Evolutionary conservation across 1,139 yeast species (phyloP), one percentile per base, ranked within the genome.

Genomic region (Lodderomyces metapsilosis): DNA sequence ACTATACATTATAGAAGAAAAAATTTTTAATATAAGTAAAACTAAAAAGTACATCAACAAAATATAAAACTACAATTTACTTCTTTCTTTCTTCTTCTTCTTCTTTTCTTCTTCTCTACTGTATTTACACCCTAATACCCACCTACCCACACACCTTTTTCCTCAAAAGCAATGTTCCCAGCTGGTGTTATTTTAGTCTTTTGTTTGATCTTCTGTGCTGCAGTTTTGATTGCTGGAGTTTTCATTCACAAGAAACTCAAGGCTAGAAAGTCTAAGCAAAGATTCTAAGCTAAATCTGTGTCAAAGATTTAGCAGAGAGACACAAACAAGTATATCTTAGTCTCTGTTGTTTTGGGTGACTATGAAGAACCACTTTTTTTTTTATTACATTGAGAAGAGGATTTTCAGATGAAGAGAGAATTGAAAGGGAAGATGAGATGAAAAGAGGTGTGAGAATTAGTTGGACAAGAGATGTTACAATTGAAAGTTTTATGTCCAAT

Each of bases 141-240:
- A 20, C 22, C 22, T 22, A 25, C 30, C 30, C 16, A 9, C 30
- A n/a, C 30, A 32, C 28, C 17, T 21, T 39, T 37, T 47, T 24
- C 10, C 20, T 13, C 30, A 13, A 12, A 22, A 25, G 58, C 51
- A 55, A 72, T 72, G 78, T 66, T 72, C 46, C 78, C 78, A 59
- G 58, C 76, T 36, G 78, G 78, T 66, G 78, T 72, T 66, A 72
- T 72, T 57, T 63, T 72, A 57, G 78, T 72, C 52, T 72, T 72
- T 61, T 71, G 68, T 52, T 68, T 72, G 54, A 47, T 72, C 46
- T 71, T 71, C 63, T 64, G 63, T 56, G 75, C 73, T 49, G 60
- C 58, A 55, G 51, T 58, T 51, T 71, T 67, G 50, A 52, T 72
- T 41, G 46, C 51, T 45, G 69, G 66, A 54, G 61, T 71, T 46